Percentiles rank a stretch among this genome's conserved stretches.
Evolutionary conservation across 2,329 filamentous ascomycete species (phyloP).

Genomic region (Penicillium sp.): DNA sequence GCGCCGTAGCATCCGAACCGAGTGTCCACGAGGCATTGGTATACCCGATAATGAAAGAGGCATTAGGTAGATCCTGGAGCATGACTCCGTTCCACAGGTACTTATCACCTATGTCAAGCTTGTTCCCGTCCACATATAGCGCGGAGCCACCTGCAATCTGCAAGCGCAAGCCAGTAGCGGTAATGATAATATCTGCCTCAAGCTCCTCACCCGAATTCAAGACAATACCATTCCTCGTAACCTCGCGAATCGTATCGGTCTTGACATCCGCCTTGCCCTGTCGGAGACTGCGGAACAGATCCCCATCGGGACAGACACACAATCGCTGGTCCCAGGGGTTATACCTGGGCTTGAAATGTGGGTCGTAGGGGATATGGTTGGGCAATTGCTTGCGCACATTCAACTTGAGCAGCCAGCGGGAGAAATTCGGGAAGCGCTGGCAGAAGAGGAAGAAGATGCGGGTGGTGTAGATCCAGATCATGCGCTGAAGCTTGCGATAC

Average conservation of each 20-base stretch:
- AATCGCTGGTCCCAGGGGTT: constrained; percentile 72
- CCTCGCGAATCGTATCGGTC: constrained; percentile 53
- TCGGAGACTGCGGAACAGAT: constrained; percentile 55
- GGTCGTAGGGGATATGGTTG: constrained; percentile 51
- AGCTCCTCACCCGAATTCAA: constrained; percentile 45
- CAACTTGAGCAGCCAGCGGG: constrained; percentile 49
- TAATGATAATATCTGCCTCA: constrained; percentile 44
- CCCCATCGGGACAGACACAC: constrained; percentile 63
- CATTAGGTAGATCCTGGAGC: constrained; percentile 46
- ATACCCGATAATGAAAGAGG: constrained; percentile 43
- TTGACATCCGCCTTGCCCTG: constrained; percentile 53
- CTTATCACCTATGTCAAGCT: constrained; percentile 33
- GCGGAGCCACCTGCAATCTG: constrained; percentile 38
- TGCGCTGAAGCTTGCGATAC: constrained; percentile 26
- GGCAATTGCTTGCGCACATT: constrained; percentile 54
- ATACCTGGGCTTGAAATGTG: constrained; percentile 64
- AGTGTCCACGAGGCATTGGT: constrained; percentile 47
- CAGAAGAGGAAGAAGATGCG: constrained; percentile 55
- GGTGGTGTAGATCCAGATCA: constrained; percentile 51
- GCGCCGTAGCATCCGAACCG: constrained; percentile 44
- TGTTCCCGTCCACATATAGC: constrained; percentile 39
- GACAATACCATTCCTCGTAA: constrained; percentile 50
- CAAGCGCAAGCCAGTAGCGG: constrained; percentile 45
- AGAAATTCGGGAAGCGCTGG: constrained; percentile 51
- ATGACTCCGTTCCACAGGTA: constrained; percentile 46